phyloP scores from a whole-genome alignment of 345 rosid species.

The Syzygium grande region DNA sequence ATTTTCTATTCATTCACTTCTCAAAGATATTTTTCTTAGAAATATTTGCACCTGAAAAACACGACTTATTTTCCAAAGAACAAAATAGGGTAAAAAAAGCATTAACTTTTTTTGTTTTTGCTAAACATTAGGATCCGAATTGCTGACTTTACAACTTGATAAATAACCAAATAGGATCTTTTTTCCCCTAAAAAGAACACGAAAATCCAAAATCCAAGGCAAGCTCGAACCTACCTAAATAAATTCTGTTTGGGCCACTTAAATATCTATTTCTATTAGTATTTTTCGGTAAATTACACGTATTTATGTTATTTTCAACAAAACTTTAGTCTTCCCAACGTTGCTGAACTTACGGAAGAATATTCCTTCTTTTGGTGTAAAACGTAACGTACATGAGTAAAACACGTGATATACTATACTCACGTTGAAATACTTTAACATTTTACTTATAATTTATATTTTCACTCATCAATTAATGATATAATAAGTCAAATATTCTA shows the following conservation, averaged over 20 bases:
- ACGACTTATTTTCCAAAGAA: not conserved
- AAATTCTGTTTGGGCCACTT: not conserved
- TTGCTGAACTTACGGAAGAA: not conserved
- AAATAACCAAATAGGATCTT: not conserved
- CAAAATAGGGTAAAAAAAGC: slow-evolving; percentile 1
- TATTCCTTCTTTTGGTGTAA: not conserved
- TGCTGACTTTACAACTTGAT: not conserved
- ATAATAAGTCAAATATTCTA: too few species aligned
- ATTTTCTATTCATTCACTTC: not conserved
- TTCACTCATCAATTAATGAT: not conserved
- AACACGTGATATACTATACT: not conserved
- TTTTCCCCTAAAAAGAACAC: not conserved
- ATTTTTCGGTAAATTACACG: not conserved
- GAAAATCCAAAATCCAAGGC: not conserved
- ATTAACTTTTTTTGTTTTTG: not conserved
- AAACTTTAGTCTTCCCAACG: not conserved
- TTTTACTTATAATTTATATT: not conserved
- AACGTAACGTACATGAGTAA: not conserved
- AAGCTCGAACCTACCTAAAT: not conserved
- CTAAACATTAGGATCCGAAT: not conserved
- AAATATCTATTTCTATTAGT: not conserved
- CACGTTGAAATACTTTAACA: not conserved
- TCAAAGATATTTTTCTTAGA: too few species aligned
- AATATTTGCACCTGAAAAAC: not conserved
- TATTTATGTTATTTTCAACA: not conserved